Percentiles rank a stretch among this genome's conserved stretches.
phyloP scores from a whole-genome alignment of 2,329 filamentous ascomycete genomes.

The Phialocephala subalpina region DNA sequence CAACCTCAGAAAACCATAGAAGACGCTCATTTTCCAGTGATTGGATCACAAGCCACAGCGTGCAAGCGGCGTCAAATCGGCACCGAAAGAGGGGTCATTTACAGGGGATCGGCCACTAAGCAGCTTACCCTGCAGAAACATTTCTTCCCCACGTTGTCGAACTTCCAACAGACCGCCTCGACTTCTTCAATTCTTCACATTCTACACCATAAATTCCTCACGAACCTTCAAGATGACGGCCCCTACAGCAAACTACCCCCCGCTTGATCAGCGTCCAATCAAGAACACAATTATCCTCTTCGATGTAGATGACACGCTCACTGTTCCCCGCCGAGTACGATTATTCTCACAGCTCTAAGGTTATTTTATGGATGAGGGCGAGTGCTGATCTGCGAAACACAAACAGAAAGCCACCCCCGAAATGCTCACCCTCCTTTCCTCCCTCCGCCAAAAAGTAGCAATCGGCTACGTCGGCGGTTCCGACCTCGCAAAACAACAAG shows the following conservation, averaged over 20 bases:
- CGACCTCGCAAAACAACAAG: conserved; percentile 92
- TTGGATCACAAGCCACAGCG: neutral
- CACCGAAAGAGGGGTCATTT: conserved; percentile 7
- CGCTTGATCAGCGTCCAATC: conserved; percentile 83
- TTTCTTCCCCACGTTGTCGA: conserved; percentile 11
- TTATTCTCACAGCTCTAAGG: conserved; percentile 11
- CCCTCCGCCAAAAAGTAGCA: conserved; percentile 85
- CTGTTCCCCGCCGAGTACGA: conserved; percentile 78
- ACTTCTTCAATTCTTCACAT: neutral
- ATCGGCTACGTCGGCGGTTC: conserved; percentile 94
- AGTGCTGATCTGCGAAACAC: neutral
- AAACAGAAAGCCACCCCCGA: conserved; percentile 74
- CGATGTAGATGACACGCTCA: conserved; percentile 94
- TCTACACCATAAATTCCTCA: conserved; percentile 9
- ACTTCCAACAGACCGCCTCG: conserved; percentile 6
- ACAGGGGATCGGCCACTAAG: conserved; percentile 8
- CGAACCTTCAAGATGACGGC: conserved; percentile 18
- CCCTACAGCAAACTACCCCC: conserved; percentile 54
- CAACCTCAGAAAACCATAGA: neutral
- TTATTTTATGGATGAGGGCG: too few relatives aligned
- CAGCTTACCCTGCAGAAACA: conserved; percentile 7
- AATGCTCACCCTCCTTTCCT: conserved; percentile 81
- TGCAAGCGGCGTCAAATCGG: neutral
- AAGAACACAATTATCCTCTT: conserved; percentile 96
- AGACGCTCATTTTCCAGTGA: neutral